Conservation (phyloP, 352 stramenopile genomes). For the Aphanomyces invadans region DNA sequence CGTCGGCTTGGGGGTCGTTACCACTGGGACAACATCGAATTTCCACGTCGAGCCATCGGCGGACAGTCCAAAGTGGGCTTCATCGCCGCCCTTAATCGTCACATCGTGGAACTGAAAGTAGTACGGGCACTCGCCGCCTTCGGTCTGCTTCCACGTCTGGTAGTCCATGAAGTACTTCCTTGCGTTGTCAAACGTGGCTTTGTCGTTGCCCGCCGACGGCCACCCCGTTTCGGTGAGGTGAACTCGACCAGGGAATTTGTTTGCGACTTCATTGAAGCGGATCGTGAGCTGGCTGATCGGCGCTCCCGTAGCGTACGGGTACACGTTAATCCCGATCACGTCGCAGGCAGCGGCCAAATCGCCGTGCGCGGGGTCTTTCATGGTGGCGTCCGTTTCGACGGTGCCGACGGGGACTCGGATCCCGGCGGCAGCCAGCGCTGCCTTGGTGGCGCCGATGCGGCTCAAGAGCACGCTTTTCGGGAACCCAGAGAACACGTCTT, state of each 20-base stretch:
- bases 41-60: constrained; percentile 25
- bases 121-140: constrained; percentile 17
- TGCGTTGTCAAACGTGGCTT: constrained; percentile 10
- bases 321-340: constrained; percentile 36
- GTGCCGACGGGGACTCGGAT: constrained; percentile 45
- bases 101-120: constrained; percentile 26
- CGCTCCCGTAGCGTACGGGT: constrained; percentile 29
- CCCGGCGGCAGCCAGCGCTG: constrained; percentile 14
- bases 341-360: constrained; percentile 33
- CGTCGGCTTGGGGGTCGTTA: constrained; percentile 1
- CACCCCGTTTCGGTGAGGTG: constrained; percentile 32
- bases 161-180: constrained; percentile 19
- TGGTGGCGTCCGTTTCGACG: constrained; percentile 39
- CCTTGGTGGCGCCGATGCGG: not conserved
- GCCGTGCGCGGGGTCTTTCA: constrained; percentile 21
- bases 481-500: constrained; percentile 47
- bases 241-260: constrained; percentile 28
- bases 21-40: not conserved
- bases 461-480: not conserved
- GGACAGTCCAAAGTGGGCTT: constrained; percentile 46
- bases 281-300: constrained; percentile 22
- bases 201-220: constrained; percentile 18
- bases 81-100: constrained; percentile 33
- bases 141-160: constrained; percentile 3
- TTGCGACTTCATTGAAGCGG: constrained; percentile 27